Evolutionary conservation across 2,329 filamentous ascomycete species (phyloP).

Genomic region (Malbranchea cinnamomea): DNA sequence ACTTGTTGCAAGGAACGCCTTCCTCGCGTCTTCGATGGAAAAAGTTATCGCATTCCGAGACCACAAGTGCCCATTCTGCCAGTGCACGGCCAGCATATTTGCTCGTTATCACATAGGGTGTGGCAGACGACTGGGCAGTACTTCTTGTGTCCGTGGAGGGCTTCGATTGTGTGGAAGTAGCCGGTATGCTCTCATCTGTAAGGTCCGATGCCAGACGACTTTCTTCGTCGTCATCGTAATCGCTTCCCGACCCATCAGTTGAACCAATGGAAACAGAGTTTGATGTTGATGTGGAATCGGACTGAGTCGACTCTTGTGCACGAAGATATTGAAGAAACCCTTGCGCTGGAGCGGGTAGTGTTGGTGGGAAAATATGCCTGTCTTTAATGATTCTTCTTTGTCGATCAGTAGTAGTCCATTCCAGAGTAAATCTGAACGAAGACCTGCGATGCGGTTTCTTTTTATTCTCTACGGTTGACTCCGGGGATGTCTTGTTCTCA

Average conservation of each 20-base stretch:
- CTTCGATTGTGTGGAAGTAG: conserved; percentile 10
- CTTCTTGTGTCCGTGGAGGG: conserved; percentile 13
- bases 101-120: conserved; percentile 21
- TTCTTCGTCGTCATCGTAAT: conserved; percentile 10
- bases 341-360: conserved; percentile 42
- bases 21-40: conserved; percentile 47
- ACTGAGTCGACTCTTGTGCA: conserved; percentile 7
- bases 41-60: conserved; percentile 49
- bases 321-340: conserved; percentile 31
- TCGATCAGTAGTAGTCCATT: conserved; percentile 47
- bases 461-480: too few species aligned
- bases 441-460: conserved; percentile 34
- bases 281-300: conserved; percentile 9
- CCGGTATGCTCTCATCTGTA: conserved; percentile 5
- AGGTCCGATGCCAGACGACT: conserved; percentile 6
- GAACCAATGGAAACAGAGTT: conserved; percentile 10
- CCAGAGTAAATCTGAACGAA: conserved; percentile 54
- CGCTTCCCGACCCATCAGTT: conserved; percentile 10
- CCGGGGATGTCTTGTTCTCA: too few species aligned
- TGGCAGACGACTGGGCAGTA: conserved; percentile 11
- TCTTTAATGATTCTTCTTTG: conserved; percentile 35
- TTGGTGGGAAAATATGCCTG: conserved; percentile 40
- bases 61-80: conserved; percentile 48
- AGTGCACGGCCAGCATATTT: conserved; percentile 49
- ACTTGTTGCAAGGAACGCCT: conserved; percentile 41